These are phyloP conservation scores for Pugionium cornutum DNA, from an alignment of 345 rosid species.

Conservation along the genomic window DNA sequence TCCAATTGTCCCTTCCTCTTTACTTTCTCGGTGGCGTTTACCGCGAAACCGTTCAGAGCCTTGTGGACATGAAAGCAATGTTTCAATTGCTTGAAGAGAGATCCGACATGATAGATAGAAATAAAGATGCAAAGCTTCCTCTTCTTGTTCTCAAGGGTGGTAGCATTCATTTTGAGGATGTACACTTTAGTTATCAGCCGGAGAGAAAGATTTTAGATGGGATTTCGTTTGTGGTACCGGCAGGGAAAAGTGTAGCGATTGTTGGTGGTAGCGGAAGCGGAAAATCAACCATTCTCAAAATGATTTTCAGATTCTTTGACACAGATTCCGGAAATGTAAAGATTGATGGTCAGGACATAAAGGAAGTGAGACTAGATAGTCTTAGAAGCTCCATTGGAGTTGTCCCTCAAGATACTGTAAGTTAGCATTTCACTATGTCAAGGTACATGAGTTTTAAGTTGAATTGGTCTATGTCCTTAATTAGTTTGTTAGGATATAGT, in stretches of 20 bases:
- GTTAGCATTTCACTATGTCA: constrained; percentile 21
- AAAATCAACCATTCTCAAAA: constrained; percentile 86
- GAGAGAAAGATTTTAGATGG: constrained; percentile 90
- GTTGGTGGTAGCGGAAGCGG: constrained; percentile 97
- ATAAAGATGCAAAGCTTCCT: constrained; percentile 64
- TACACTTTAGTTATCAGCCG: constrained; percentile 72
- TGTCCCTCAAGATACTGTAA: constrained; percentile 97
- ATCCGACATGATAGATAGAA: constrained; percentile 68
- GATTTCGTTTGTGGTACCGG: constrained; percentile 74
- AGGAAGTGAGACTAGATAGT: constrained; percentile 68
- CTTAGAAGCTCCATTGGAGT: constrained; percentile 72
- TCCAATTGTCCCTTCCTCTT: constrained; percentile 93
- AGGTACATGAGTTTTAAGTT: no score
- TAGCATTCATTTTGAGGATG: constrained; percentile 71
- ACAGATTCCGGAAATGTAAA: constrained; percentile 70
- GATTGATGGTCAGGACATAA: constrained; percentile 83
- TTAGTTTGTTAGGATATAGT: neutral
- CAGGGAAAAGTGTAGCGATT: constrained; percentile 94
- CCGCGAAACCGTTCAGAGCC: constrained; percentile 89
- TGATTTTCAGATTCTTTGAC: constrained; percentile 87
- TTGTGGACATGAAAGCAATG: constrained; percentile 90
- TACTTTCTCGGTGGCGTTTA: constrained; percentile 95
- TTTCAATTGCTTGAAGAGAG: constrained; percentile 87
- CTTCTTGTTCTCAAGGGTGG: constrained; percentile 69
- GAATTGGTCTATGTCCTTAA: no score